Conservation (phyloP, 2,329 filamentous ascomycete species). For the Aspergillus fumigatus region DNA sequence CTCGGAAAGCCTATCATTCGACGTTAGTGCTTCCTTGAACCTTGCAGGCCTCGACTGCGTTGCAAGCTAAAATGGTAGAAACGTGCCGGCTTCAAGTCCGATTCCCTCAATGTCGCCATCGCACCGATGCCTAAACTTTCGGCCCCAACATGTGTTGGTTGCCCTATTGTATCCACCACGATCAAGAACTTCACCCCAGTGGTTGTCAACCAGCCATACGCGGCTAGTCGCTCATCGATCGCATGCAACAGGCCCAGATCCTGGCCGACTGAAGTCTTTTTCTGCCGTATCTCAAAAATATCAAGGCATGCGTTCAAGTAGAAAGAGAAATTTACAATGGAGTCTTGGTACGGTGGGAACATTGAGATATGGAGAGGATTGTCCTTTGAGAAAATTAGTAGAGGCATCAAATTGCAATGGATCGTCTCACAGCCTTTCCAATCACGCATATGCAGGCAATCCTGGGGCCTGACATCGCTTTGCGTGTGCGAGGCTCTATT, state of each 20-base stretch:
- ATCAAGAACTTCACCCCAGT: constrained; percentile 88
- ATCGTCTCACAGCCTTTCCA: constrained; percentile 70
- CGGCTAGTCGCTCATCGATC: constrained; percentile 84
- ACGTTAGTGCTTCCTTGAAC: not conserved
- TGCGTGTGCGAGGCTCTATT: not conserved
- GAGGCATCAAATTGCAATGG: not conserved
- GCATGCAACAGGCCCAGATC: constrained; percentile 91
- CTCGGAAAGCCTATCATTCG: constrained; percentile 66
- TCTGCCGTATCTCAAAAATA: constrained; percentile 82
- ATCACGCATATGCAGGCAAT: constrained; percentile 94
- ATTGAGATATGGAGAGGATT: constrained; percentile 91
- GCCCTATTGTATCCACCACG: constrained; percentile 84
- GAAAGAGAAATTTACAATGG: constrained; percentile 78
- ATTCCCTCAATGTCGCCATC: constrained; percentile 69
- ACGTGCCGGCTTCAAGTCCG: constrained; percentile 77
- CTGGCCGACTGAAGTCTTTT: constrained; percentile 67
- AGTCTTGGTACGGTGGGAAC: constrained; percentile 68
- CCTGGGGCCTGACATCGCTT: constrained; percentile 55
- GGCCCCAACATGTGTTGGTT: constrained; percentile 43
- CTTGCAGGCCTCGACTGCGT: not conserved
- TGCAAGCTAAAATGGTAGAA: constrained; percentile 1
- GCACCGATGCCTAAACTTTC: constrained; percentile 21
- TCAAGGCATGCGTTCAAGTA: constrained; percentile 88
- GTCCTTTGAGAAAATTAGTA: constrained; percentile 56
- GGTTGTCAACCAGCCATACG: constrained; percentile 96